A percentile compares a stretch with the other conserved stretches of the same genome.
phyloP scores from a whole-genome alignment of 257 asterid genomes.

The Solanum sitiens region DNA sequence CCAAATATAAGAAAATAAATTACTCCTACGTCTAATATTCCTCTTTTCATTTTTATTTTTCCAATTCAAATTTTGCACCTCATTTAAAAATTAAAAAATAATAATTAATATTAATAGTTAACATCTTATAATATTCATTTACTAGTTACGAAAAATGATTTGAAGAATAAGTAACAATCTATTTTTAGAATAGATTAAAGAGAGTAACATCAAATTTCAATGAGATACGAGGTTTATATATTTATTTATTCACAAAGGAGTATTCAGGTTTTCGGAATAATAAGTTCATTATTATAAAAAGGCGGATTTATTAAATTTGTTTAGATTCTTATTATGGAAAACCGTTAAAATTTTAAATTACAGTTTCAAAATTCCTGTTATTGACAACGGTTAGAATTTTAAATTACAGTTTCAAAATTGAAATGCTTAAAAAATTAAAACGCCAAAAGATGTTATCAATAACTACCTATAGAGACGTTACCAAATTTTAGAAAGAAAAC shows the following conservation, averaged over 20 bases:
- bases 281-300: not conserved
- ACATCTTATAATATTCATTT: no score
- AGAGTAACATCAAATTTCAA: not conserved
- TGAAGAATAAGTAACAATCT: not conserved
- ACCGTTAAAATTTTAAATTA: not conserved
- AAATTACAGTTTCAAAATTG: not conserved
- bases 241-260: no score
- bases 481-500: no score
- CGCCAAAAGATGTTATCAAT: not conserved
- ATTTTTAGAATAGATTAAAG: not conserved
- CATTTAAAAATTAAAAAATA: no score
- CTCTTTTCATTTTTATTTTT: not conserved
- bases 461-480: not conserved
- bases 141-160: no score
- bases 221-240: not conserved
- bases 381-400: no score
- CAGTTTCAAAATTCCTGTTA: no score
- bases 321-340: no score
- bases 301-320: no score
- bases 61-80: not conserved
- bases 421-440: not conserved
- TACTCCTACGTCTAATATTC: not conserved
- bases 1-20: not conserved
- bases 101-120: no score
- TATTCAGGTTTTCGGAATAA: not conserved